Conservation (phyloP, 164 flowering plant species). For the Saururus chinensis region DNA sequence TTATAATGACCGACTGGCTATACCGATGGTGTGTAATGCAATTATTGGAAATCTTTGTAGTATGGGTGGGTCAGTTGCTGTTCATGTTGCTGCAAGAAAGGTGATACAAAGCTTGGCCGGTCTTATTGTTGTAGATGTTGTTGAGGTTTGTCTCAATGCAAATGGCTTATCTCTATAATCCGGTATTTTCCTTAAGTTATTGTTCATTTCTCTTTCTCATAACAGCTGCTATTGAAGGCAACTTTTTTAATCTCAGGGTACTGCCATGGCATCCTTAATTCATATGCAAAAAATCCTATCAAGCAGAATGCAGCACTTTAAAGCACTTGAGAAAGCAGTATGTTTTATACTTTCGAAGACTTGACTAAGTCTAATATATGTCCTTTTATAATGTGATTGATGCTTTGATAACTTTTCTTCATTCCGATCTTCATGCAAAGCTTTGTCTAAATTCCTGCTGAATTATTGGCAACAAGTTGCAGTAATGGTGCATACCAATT, state of each 20-base stretch:
- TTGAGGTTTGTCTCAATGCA: constrained; percentile 51
- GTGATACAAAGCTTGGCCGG: constrained; percentile 62
- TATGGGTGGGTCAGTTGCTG: constrained; percentile 98
- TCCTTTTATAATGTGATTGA: too few relatives aligned
- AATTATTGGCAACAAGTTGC: too few relatives aligned
- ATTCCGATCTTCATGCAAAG: too few relatives aligned
- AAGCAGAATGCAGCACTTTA: constrained; percentile 74
- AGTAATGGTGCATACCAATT: too few relatives aligned
- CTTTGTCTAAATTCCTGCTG: too few relatives aligned
- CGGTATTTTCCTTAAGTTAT: not conserved
- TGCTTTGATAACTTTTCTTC: too few relatives aligned
- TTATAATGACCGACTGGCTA: too few relatives aligned
- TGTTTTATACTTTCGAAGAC: not conserved
- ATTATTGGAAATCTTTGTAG: constrained; percentile 22
- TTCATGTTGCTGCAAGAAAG: constrained; percentile 87
- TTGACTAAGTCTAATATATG: not conserved
- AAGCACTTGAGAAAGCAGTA: constrained; percentile 87
- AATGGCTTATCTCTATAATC: not conserved
- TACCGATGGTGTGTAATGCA: too few relatives aligned
- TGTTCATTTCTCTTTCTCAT: not conserved
- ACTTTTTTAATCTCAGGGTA: constrained; percentile 62
- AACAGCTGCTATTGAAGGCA: not conserved
- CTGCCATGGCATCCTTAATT: constrained; percentile 87
- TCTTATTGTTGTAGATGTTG: constrained; percentile 86
- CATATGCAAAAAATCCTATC: constrained; percentile 97